phyloP scores from a whole-genome alignment of 768 basidiomycete genomes.

The Lentinula sp. region DNA sequence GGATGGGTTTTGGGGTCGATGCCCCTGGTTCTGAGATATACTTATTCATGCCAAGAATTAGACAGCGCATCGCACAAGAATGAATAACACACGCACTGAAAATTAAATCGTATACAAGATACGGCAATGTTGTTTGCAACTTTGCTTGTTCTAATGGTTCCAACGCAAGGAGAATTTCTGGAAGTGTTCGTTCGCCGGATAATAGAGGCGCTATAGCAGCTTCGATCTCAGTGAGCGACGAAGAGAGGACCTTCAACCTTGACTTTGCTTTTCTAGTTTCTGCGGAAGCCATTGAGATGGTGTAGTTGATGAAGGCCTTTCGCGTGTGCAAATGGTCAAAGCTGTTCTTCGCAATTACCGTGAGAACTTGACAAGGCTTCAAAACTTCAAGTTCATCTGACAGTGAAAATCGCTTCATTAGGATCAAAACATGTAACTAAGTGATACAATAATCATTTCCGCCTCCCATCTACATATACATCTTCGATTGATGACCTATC shows the following conservation, averaged over 20 bases:
- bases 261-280: slow-evolving; percentile 41
- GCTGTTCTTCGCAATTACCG: neutral
- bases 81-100: slow-evolving; percentile 51
- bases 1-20: slow-evolving; percentile 77
- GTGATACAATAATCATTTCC: too few relatives aligned
- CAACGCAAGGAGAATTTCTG: slow-evolving; percentile 57
- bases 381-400: too few relatives aligned
- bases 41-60: slow-evolving; percentile 26
- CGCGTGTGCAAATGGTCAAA: neutral
- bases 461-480: too few relatives aligned
- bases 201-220: slow-evolving; percentile 60
- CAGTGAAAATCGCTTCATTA: too few relatives aligned
- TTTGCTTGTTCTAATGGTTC: slow-evolving; percentile 79
- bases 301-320: too few relatives aligned
- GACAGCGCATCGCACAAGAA: neutral
- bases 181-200: slow-evolving; percentile 45
- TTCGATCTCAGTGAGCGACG: slow-evolving; percentile 68
- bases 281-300: neutral
- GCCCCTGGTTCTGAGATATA: slow-evolving; percentile 76
- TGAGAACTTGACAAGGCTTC: too few relatives aligned
- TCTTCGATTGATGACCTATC: too few relatives aligned
- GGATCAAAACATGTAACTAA: too few relatives aligned
- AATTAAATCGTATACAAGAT: slow-evolving; percentile 79
- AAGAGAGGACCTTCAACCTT: slow-evolving; percentile 42
- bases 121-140: slow-evolving; percentile 73